Evolutionary conservation across 495 filamentous ascomycete species (phyloP).

Genomic region (Cudoniella acicularis): DNA sequence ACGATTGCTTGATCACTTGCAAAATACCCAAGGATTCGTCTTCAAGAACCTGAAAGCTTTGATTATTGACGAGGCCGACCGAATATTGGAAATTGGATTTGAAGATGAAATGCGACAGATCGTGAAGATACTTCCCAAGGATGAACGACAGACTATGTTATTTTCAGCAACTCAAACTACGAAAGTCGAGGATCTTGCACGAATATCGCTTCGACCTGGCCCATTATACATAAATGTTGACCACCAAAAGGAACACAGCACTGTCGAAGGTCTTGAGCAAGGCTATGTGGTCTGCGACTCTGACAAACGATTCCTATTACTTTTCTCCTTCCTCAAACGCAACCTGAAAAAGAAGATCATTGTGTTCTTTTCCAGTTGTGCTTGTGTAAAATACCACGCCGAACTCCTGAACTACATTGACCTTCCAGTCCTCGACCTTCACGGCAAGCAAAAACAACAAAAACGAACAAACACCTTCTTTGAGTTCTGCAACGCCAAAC

Average conservation of each 20-base stretch:
- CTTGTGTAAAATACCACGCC: conserved; percentile 89
- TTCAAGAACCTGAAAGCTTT: conserved; percentile 90
- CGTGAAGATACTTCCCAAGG: conserved; percentile 87
- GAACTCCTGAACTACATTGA: conserved; percentile 97
- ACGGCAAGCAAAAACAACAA: conserved; percentile 96
- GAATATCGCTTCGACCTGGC: conserved; percentile 87
- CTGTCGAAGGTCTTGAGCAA: conserved; percentile 90
- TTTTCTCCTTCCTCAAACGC: conserved; percentile 94
- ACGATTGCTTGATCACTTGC: conserved; percentile 87
- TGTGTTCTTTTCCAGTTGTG: conserved; percentile 94
- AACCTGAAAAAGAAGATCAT: conserved; percentile 89
- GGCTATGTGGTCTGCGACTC: conserved; percentile 92
- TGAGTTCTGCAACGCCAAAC: conserved; percentile 92
- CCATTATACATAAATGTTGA: conserved; percentile 97
- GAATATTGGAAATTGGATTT: conserved; percentile 95
- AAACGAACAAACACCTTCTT: conserved; percentile 98
- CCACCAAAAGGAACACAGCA: conserved; percentile 70
- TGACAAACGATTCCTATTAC: conserved; percentile 87
- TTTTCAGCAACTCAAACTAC: conserved; percentile 98
- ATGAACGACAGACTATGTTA: conserved; percentile 90
- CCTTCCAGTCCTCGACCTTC: conserved; percentile 79
- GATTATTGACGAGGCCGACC: conserved; percentile 89
- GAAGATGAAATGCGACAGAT: conserved; percentile 98
- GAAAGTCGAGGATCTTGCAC: conserved; percentile 93
- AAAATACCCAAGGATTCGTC: conserved; percentile 87